phyloP scores from a whole-genome alignment of 2,329 filamentous ascomycete species.

The Ophiosphaerella korrae region DNA sequence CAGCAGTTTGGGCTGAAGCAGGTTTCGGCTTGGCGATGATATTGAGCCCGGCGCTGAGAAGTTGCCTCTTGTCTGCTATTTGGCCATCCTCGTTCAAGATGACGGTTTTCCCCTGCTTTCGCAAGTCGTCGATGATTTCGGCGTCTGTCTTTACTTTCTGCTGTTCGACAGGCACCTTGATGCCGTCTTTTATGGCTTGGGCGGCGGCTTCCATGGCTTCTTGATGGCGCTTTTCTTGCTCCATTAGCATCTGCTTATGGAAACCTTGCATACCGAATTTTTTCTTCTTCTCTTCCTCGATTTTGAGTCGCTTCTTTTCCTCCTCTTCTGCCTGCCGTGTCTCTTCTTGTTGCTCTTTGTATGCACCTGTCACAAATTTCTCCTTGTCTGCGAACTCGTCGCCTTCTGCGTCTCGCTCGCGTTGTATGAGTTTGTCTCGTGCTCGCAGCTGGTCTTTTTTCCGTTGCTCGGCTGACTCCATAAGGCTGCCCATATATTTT shows the following conservation, averaged over 20 bases:
- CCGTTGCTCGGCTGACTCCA: conserved; percentile 74
- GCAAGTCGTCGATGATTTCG: conserved; percentile 70
- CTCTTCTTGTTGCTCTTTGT: conserved; percentile 81
- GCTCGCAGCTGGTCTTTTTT: conserved; percentile 80
- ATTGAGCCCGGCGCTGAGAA: conserved; percentile 77
- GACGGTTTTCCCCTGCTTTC: conserved; percentile 66
- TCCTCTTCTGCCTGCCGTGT: conserved; percentile 72
- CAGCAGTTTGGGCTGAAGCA: conserved; percentile 28
- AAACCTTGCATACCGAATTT: conserved; percentile 77
- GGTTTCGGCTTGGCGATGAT: conserved; percentile 67
- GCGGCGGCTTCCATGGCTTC: conserved; percentile 71
- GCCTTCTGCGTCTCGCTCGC: conserved; percentile 78
- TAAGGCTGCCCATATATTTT: conserved; percentile 77
- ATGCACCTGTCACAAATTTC: conserved; percentile 83
- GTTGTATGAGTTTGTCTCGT: conserved; percentile 78
- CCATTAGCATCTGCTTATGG: conserved; percentile 74
- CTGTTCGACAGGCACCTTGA: conserved; percentile 35
- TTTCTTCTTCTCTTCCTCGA: conserved; percentile 68
- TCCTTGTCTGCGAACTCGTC: conserved; percentile 83
- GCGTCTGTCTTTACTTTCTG: conserved; percentile 56
- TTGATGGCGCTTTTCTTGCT: conserved; percentile 71
- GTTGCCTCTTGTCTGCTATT: conserved; percentile 81
- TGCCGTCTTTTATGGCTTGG: conserved; percentile 44
- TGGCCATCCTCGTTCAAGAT: conserved; percentile 81
- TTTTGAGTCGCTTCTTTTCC: conserved; percentile 69